phyloP scores from a whole-genome alignment of 1,284 basidiomycete genomes.

The Boletus sp. region DNA sequence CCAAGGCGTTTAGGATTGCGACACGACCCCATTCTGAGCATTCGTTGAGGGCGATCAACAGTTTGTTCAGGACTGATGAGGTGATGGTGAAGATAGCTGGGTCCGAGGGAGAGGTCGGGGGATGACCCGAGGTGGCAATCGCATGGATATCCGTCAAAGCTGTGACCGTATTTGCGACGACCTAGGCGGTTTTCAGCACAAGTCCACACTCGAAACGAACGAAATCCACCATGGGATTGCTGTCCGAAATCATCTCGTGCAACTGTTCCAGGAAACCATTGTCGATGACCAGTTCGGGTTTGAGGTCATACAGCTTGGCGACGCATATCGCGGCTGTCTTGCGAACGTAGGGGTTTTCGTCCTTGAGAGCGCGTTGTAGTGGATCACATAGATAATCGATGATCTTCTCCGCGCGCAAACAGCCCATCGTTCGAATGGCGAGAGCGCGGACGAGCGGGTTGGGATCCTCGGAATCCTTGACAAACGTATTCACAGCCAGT shows the following conservation, averaged over 20 bases:
- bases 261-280: slow-evolving; percentile 91
- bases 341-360: slow-evolving; percentile 96
- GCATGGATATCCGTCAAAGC: slow-evolving; percentile 92
- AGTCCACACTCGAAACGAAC: neutral
- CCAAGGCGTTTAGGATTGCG: slow-evolving; percentile 83
- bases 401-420: slow-evolving; percentile 96
- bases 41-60: slow-evolving; percentile 94
- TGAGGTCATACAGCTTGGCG: slow-evolving; percentile 95
- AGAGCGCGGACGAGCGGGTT: slow-evolving; percentile 96
- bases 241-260: slow-evolving; percentile 89
- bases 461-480: slow-evolving; percentile 93
- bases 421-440: slow-evolving; percentile 97
- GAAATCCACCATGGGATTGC: slow-evolving; percentile 87
- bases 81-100: slow-evolving; percentile 82
- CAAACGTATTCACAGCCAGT: slow-evolving; percentile 97
- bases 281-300: slow-evolving; percentile 91
- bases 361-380: slow-evolving; percentile 83
- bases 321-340: slow-evolving; percentile 96
- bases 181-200: slow-evolving; percentile 42
- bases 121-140: slow-evolving; percentile 49
- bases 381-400: slow-evolving; percentile 97
- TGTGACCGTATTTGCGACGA: slow-evolving; percentile 92
- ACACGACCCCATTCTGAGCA: slow-evolving; percentile 99
- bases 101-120: slow-evolving; percentile 53
- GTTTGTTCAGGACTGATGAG: slow-evolving; percentile 76